A percentile compares a stretch with the other conserved stretches of the same genome.
phyloP scores from a whole-genome alignment of 1,284 basidiomycete species.

The Veloboletus limbatus region DNA sequence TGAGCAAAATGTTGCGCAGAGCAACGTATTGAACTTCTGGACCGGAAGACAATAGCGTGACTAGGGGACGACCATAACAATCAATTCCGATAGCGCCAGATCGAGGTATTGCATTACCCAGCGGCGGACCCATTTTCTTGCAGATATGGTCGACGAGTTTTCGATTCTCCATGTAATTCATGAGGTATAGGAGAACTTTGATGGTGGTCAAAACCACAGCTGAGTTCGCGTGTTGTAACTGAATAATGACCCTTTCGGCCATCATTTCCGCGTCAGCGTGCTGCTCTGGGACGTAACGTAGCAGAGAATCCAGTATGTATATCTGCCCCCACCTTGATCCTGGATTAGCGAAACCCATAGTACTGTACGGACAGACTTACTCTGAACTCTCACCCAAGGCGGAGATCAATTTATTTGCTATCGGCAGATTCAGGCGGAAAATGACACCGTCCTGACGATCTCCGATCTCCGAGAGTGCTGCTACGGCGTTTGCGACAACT shows the following conservation, averaged over 20 bases:
- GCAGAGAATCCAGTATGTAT: constrained; percentile 92
- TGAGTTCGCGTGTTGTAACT: constrained; percentile 92
- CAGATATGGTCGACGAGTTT: constrained; percentile 86
- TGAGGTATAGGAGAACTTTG: constrained; percentile 93
- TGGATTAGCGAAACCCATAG: constrained; percentile 9
- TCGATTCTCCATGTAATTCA: constrained; percentile 98
- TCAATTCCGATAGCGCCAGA: constrained; percentile 6
- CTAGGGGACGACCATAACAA: constrained; percentile 42
- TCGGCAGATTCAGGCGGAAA: constrained; percentile 79
- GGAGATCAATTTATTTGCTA: constrained; percentile 80
- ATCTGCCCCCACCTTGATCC: constrained; percentile 92
- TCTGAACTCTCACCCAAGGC: constrained; percentile 91
- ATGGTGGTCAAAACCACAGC: constrained; percentile 92
- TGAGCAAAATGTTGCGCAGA: constrained; percentile 92
- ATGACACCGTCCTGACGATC: constrained; percentile 89
- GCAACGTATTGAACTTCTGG: constrained; percentile 99
- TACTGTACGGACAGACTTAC: constrained; percentile 44
- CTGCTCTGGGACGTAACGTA: constrained; percentile 89
- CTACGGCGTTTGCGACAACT: constrained; percentile 93
- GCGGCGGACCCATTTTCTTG: constrained; percentile 94
- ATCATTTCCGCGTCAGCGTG: constrained; percentile 90
- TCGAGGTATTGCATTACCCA: constrained; percentile 55
- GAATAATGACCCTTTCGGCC: constrained; percentile 89
- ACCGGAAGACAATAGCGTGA: constrained; percentile 91
- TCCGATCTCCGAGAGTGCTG: constrained; percentile 88